Conservation (phyloP, 805 yeast genomes). For the Wickerhamomyces sydowiorum region DNA sequence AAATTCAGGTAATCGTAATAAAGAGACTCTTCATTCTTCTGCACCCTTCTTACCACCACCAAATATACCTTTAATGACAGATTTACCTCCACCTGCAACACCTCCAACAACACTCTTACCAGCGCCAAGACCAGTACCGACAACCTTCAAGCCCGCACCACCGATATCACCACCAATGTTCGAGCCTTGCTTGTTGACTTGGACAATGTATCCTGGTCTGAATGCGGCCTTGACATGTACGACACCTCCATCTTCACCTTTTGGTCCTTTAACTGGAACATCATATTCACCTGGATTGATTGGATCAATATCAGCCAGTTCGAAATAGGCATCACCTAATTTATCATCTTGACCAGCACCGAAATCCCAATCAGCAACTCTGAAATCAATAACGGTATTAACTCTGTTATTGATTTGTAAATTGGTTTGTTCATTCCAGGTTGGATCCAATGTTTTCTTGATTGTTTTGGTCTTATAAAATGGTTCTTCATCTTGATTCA, state of each 20-base stretch:
- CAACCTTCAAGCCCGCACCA: slow-evolving; percentile 44
- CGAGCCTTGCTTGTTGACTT: slow-evolving; percentile 31
- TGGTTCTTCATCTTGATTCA: slow-evolving; percentile 54
- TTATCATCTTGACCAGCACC: slow-evolving; percentile 83
- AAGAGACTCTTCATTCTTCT: background rate
- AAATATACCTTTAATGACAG: slow-evolving; percentile 36
- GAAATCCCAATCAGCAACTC: slow-evolving; percentile 86
- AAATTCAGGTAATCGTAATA: background rate
- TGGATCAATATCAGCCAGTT: slow-evolving; percentile 58
- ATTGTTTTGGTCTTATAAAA: slow-evolving; percentile 71
- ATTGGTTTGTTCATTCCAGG: slow-evolving; percentile 69
- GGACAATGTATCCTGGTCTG: slow-evolving; percentile 63
- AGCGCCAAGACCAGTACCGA: slow-evolving; percentile 43
- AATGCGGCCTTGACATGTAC: slow-evolving; percentile 55
- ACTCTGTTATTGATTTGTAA: slow-evolving; percentile 56
- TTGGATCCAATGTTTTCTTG: slow-evolving; percentile 88
- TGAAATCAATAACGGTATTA: slow-evolving; percentile 50
- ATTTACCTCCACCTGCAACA: slow-evolving; percentile 35
- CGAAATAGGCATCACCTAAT: slow-evolving; percentile 60
- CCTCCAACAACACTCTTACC: slow-evolving; percentile 41
- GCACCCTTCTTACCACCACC: slow-evolving; percentile 22
- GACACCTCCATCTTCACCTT: slow-evolving; percentile 49
- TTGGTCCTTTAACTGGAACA: slow-evolving; percentile 39
- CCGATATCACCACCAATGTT: slow-evolving; percentile 41
- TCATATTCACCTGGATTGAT: slow-evolving; percentile 43